Base-by-base conservation (phyloP, 2,329 filamentous ascomycete species). In the Myriosclerotinia curreyana region DNA sequence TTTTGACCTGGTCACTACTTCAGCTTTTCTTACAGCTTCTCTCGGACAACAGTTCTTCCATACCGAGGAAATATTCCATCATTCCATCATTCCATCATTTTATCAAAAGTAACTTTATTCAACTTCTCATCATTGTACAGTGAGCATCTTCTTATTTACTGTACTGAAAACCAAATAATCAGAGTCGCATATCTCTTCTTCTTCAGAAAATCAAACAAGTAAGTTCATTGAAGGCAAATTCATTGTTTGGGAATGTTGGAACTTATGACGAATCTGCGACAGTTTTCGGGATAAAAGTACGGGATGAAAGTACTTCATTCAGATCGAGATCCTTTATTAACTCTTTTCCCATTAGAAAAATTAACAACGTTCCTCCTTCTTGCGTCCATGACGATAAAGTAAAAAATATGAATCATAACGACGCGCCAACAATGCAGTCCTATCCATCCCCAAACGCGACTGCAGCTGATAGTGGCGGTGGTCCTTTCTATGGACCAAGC, bases 401-500 rank as follows among this genome's bases (percentile, higher is more conserved):
- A 64, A 66, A 25, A 50, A 50, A 50, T n/a, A 67, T 66, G 58
- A 67, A 69, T 55, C 62, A 67, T 51, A 69, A 66, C 61, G 68
- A 72, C 66, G 69, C 69, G 68, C 66, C 66, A 53, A 69, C 66
- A 34, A 75, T 74, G 72, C 71, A 71, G 64, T 71, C 71, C 31
- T 74, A 74, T 66, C 69, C 72, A 20, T 71, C 70, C 54, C 73
- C 74, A 28, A 72, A 66, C 62, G 67, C 72, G 51, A 66, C 68
- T 48, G 68, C 69, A 22, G 69, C 69, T 17, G 71, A 74, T 60
- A 64, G 63, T 58, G 65, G 69, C 61, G 68, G 67, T 53, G 67
- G 67, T 8, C 70, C 72, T 28, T 74, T 74, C 65, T 75, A 74
- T 66, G 60, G 54, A 25, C 49, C 66, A 49, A 54, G 65, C 7